Conservation (phyloP, 306 rosid species). For the Styphnolobium japonicum region DNA sequence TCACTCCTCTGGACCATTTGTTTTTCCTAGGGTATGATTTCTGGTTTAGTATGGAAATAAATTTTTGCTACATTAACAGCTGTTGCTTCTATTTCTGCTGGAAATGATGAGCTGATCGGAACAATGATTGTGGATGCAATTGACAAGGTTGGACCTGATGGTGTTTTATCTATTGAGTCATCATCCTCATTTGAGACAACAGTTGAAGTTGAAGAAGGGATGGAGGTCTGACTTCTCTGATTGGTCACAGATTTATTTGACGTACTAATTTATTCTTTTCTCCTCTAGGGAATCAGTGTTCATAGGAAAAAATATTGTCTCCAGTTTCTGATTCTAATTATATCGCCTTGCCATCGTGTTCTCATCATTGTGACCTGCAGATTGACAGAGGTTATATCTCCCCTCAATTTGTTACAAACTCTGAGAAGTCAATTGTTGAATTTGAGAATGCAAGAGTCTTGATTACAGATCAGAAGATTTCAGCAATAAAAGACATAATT, state of each 20-base stretch:
- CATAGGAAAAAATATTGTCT: not conserved
- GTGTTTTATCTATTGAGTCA: conserved; percentile 94
- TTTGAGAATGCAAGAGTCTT: conserved; percentile 92
- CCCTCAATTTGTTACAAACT: conserved; percentile 95
- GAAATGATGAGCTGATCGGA: conserved; percentile 92
- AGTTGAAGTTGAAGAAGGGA: conserved; percentile 95
- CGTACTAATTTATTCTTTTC: not conserved
- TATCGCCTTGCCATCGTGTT: not conserved
- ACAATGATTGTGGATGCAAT: conserved; percentile 90
- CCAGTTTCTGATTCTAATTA: not conserved
- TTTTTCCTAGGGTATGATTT: too few relatives aligned
- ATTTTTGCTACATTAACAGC: conserved; percentile 41
- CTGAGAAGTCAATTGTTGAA: conserved; percentile 80
- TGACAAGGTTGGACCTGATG: conserved; percentile 98
- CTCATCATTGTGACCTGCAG: conserved; percentile 32
- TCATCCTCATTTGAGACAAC: conserved; percentile 97
- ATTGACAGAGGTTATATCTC: conserved; percentile 98
- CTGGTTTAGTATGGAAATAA: too few relatives aligned
- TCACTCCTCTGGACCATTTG: not conserved
- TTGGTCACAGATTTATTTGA: too few relatives aligned
- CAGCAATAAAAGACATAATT: conserved; percentile 92
- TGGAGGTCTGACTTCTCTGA: conserved; percentile 62
- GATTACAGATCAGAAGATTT: conserved; percentile 90
- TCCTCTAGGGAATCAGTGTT: not conserved
- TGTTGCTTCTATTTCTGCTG: conserved; percentile 93